A percentile compares a stretch with the other conserved stretches of the same genome.
Conservation (phyloP, 2,329 filamentous ascomycete species). For the Aspergillus nomiae region DNA sequence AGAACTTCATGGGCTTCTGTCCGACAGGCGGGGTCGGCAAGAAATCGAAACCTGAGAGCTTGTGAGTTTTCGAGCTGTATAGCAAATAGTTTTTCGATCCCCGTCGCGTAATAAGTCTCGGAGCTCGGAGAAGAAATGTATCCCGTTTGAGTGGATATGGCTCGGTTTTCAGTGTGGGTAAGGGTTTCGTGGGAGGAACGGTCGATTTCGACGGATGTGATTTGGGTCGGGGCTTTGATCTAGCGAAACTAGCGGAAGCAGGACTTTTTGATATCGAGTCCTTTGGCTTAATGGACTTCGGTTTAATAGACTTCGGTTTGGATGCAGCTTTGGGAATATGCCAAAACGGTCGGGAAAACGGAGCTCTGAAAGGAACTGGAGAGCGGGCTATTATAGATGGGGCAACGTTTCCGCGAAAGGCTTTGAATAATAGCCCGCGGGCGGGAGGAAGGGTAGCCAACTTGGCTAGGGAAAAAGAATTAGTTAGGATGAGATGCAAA, state of each 20-base stretch:
- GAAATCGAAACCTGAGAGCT: slow-evolving; percentile 18
- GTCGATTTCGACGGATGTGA: background rate
- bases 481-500: background rate
- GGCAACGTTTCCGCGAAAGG: slow-evolving; percentile 26
- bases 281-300: background rate
- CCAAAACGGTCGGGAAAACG: background rate
- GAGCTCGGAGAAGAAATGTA: slow-evolving; percentile 17
- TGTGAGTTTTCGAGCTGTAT: slow-evolving; percentile 21
- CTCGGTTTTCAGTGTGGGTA: background rate
- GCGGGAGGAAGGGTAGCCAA: slow-evolving; percentile 39
- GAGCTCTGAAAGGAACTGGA: slow-evolving; percentile 10
- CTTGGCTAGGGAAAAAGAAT: slow-evolving; percentile 24
- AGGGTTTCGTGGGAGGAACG: background rate
- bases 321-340: background rate
- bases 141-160: slow-evolving; percentile 11
- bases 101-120: slow-evolving; percentile 6
- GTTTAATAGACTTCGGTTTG: background rate
- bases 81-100: slow-evolving; percentile 24
- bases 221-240: background rate
- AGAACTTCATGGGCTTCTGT: slow-evolving; percentile 65
- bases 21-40: slow-evolving; percentile 3
- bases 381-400: slow-evolving; percentile 7
- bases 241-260: background rate
- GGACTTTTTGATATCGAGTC: background rate
- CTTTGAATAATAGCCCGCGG: slow-evolving; percentile 32